Base-by-base conservation (phyloP, 352 stramenopile genomes). In the Phytophthora pisi region DNA sequence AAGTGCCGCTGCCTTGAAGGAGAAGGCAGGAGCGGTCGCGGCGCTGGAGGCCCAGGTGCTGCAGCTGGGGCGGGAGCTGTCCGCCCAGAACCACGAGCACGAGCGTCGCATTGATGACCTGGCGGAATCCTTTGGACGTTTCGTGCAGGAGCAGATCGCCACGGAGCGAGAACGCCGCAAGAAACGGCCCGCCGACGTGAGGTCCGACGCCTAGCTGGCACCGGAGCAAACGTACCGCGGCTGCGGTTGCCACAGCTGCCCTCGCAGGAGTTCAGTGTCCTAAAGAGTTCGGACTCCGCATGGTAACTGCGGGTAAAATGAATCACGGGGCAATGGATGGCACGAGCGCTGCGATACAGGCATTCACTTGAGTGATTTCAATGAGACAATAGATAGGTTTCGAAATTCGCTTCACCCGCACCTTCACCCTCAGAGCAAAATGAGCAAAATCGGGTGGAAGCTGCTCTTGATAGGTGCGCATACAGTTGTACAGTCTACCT, bases 91-190 rank as follows among this genome's bases (percentile, higher is more conserved):
- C 9, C 74, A 84, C 52, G 79, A 79, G 28, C 74, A 86, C 40
- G 82, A 93, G 40, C 76, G 75, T 45, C 74, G 78, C n/a, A 74
- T 89, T 31, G 80, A 91, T 47, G 52, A 78, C 20, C 67, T 90
- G 51, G 74, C 79, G 0, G 79, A 89, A 61, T 82, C 83, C 15
- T 74, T 89, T 45, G 60, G 58, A 5, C 54, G 53, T 24, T 91
- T 91, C 45, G 36, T 92, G 8, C 84, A 90, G 62, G 73, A 86
- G 23, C 80, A 88, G 52, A 66, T 91, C n/a, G 57, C 65, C 5
- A 63, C 55, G 16, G 80, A 90, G 46, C 76, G 74, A 30, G 70
- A 78, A 49, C 74, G 73, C 26, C 62, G 80, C 38, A 72, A 86
- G 49, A 71, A 71, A 60, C 47, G 49, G 30, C 61, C 43, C 54